A percentile compares a stretch with the other conserved stretches of the same genome.
Evolutionary conservation across 2,329 filamentous ascomycete species (phyloP).

Genomic region (Ophioceras dolichostomum): DNA sequence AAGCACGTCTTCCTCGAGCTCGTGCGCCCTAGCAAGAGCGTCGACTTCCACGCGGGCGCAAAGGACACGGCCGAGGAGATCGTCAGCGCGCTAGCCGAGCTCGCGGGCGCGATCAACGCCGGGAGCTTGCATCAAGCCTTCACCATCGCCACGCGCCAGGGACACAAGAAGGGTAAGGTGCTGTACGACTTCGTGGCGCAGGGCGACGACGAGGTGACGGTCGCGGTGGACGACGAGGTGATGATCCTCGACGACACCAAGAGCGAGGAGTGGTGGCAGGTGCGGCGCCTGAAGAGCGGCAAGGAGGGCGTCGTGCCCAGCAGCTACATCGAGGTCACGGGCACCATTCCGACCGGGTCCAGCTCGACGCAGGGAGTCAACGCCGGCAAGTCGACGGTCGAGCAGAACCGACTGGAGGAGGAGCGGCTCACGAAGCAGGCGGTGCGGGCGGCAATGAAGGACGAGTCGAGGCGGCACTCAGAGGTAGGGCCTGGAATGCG

Average conservation of each 20-base stretch:
- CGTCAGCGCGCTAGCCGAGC: slow-evolving; percentile 72
- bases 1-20: slow-evolving; percentile 97
- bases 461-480: slow-evolving; percentile 45
- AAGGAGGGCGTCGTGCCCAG: slow-evolving; percentile 94
- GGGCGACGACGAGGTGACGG: slow-evolving; percentile 91
- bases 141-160: slow-evolving; percentile 57
- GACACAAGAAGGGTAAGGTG: slow-evolving; percentile 72
- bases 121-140: slow-evolving; percentile 78
- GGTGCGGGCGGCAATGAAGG: slow-evolving; percentile 44
- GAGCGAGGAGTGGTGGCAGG: slow-evolving; percentile 98
- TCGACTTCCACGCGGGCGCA: slow-evolving; percentile 93
- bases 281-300: slow-evolving; percentile 77
- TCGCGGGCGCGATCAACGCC: slow-evolving; percentile 76
- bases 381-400: slow-evolving; percentile 50
- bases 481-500: slow-evolving; percentile 69
- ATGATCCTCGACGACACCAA: slow-evolving; percentile 78
- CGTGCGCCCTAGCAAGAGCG: slow-evolving; percentile 80
- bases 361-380: slow-evolving; percentile 38
- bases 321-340: slow-evolving; percentile 87
- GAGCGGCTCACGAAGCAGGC: slow-evolving; percentile 73
- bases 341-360: slow-evolving; percentile 42
- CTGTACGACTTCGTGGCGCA: slow-evolving; percentile 96
- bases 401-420: slow-evolving; percentile 71
- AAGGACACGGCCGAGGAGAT: slow-evolving; percentile 97
- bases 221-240: slow-evolving; percentile 82